phyloP scores from a whole-genome alignment of 2,329 filamentous ascomycete genomes.

The Chalaropsis thielavioides region DNA sequence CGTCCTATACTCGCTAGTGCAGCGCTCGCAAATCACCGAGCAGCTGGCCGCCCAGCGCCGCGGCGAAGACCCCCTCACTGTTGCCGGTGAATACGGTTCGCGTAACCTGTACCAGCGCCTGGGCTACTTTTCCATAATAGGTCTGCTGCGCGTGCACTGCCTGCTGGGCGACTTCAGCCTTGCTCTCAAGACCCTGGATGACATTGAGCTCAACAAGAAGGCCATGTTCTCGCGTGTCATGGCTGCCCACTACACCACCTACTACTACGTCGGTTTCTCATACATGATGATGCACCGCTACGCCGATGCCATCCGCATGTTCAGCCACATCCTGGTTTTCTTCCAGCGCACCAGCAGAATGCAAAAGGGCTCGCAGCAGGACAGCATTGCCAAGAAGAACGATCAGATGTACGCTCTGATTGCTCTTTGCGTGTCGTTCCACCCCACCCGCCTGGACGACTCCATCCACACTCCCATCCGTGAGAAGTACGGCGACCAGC shows the following conservation, averaged over 20 bases:
- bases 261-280: slow-evolving; percentile 99
- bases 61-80: slow-evolving; percentile 72
- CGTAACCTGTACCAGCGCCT: slow-evolving; percentile 96
- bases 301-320: slow-evolving; percentile 98
- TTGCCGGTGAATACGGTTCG: slow-evolving; percentile 88
- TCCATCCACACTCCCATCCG: slow-evolving; percentile 96
- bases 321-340: slow-evolving; percentile 99
- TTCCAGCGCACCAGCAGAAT: slow-evolving; percentile 99
- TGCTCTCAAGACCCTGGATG: slow-evolving; percentile 94
- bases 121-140: slow-evolving; percentile 98
- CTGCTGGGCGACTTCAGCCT: slow-evolving; percentile 95
- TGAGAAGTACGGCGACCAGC: slow-evolving; percentile 98
- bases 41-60: slow-evolving; percentile 91
- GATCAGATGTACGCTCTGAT: slow-evolving; percentile 99
- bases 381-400: slow-evolving; percentile 99
- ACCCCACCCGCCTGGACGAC: slow-evolving; percentile 92
- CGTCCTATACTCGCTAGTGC: slow-evolving; percentile 97
- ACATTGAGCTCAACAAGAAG: slow-evolving; percentile 99
- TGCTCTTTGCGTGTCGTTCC: slow-evolving; percentile 96
- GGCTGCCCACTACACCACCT: slow-evolving; percentile 98
- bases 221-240: slow-evolving; percentile 99
- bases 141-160: slow-evolving; percentile 88
- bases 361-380: slow-evolving; percentile 97
- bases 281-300: slow-evolving; percentile 99
- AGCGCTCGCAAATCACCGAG: slow-evolving; percentile 95